A percentile compares a stretch with the other conserved stretches of the same genome.
phyloP scores from a whole-genome alignment of 768 basidiomycete genomes.

The Ramaria rubella region DNA sequence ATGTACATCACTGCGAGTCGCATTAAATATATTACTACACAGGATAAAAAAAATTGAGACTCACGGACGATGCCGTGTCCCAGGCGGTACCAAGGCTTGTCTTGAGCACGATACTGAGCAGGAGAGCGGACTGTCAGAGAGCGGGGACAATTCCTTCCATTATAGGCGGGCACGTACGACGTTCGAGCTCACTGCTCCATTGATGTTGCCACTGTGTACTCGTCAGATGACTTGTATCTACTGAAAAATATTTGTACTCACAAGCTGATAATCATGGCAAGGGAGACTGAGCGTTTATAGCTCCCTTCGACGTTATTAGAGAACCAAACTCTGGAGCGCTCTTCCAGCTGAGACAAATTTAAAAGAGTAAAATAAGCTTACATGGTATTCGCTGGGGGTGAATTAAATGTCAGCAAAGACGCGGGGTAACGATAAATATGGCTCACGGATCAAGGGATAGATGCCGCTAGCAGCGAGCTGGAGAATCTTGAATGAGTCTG shows the following conservation, averaged over 20 bases:
- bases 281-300: conserved; percentile 66
- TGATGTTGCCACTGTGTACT: conserved; percentile 53
- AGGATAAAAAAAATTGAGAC: neutral
- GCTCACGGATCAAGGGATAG: conserved; percentile 65
- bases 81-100: conserved; percentile 63
- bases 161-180: conserved; percentile 42
- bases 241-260: conserved; percentile 24
- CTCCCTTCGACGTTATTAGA: conserved; percentile 70
- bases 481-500: neutral
- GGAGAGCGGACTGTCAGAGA: neutral
- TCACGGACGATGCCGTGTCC: conserved; percentile 49
- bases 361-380: conserved; percentile 21
- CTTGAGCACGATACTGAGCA: conserved; percentile 51
- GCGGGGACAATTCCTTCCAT: neutral
- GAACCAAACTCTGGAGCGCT: conserved; percentile 38
- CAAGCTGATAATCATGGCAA: conserved; percentile 66
- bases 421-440: neutral
- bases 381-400: conserved; percentile 49
- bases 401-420: neutral
- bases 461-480: conserved; percentile 45
- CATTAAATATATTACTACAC: neutral
- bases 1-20: conserved; percentile 52
- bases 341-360: neutral
- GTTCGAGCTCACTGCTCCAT: conserved; percentile 72
- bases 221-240: neutral